Conservation (phyloP, 192 early-diverging fungal species). For the Umbelopsis sp. region DNA sequence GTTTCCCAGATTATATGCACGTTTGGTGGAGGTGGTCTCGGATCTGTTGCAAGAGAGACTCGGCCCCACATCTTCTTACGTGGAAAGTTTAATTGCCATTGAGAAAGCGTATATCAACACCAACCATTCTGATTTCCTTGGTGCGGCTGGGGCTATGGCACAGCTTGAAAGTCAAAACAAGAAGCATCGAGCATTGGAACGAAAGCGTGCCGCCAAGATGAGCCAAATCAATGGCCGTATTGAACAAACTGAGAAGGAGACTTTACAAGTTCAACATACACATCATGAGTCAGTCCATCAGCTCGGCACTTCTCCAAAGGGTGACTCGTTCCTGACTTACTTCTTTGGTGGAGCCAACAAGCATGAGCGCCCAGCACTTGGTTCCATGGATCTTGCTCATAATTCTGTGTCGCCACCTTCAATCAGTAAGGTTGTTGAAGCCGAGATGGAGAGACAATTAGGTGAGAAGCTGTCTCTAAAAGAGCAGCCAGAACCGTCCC, state of each 20-base stretch:
- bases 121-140: slow-evolving; percentile 85
- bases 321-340: slow-evolving; percentile 47
- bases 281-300: slow-evolving; percentile 10
- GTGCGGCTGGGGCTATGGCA: slow-evolving; percentile 74
- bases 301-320: slow-evolving; percentile 27
- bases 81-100: slow-evolving; percentile 81
- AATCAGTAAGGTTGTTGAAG: slow-evolving; percentile 42
- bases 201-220: slow-evolving; percentile 19
- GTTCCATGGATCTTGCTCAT: slow-evolving; percentile 28
- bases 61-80: slow-evolving; percentile 71
- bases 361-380: slow-evolving; percentile 40
- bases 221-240: slow-evolving; percentile 8
- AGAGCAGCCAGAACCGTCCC: slow-evolving; percentile 35
- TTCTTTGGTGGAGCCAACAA: slow-evolving; percentile 51
- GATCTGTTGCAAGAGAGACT: slow-evolving; percentile 77
- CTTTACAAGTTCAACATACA: background rate
- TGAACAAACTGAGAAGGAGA: background rate
- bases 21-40: slow-evolving; percentile 75
- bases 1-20: slow-evolving; percentile 75
- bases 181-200: slow-evolving; percentile 55
- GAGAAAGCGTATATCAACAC: slow-evolving; percentile 86
- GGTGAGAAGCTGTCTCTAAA: slow-evolving; percentile 41
- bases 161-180: slow-evolving; percentile 68
- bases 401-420: slow-evolving; percentile 35
- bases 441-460: slow-evolving; percentile 37